Base-by-base conservation (phyloP, 2,329 filamentous ascomycete species). In the Diaporthe amygdali region DNA sequence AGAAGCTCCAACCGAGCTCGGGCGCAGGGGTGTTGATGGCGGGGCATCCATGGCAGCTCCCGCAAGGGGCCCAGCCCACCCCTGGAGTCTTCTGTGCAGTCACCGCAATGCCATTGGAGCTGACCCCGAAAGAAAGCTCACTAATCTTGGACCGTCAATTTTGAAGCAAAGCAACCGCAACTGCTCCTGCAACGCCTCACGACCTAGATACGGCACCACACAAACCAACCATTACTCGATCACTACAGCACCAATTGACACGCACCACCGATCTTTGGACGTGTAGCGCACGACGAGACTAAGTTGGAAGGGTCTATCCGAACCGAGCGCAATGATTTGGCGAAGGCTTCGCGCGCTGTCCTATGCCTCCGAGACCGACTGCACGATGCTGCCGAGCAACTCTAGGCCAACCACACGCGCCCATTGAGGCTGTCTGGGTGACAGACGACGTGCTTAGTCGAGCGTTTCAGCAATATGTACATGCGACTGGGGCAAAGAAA, bases 371-470 rank as follows among this genome's bases (percentile, higher is more conserved):
- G 66, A 71, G 73, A 73, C 72, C 70, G 68, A 64, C 69, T 34
- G 70, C 56, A 69, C 66, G 49, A 73, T 67, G 61, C 83, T 84
- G 82, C 77, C 83, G 84, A 81, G 84, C 82, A 79, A 82, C 84
- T 76, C 83, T 84, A 72, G 81, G 81, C 74, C 81, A 82, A 54
- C 76, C 84, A 51, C 74, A 78, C 52, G 75, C 81, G 25, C 75
- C 82, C 14, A 74, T 75, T 71, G 85, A 88, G 66, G 80, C 83
- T 52, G 77, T 91, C 74, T 92, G 90, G 89, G 85, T 92, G 73
- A 85, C 87, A 37, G 90, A 93, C 75, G 83, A 88, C 55, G 75
- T 87, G 30, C 83, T 92, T 17, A 79, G 81, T 30, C 79, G 81
- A 66, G 85, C 86, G 3, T 88, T 90, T 74, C 82, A 85, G 56